Evolutionary conservation across 2,329 filamentous ascomycete species (phyloP).

Genomic region (Aureobasidium zeae): DNA sequence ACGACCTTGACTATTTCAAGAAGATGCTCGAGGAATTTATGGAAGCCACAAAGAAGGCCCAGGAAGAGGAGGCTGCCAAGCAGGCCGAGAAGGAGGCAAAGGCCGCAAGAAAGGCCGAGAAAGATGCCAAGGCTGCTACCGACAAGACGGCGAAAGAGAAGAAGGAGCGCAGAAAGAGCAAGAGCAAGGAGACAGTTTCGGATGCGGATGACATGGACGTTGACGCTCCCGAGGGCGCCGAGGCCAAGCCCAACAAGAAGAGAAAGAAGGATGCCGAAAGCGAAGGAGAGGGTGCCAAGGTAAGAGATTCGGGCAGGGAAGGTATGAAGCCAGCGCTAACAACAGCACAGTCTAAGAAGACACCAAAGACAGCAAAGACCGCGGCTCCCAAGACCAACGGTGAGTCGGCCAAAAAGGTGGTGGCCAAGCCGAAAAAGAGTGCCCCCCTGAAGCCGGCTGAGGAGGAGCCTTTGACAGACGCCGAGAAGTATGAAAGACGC

Average conservation of each 20-base stretch:
- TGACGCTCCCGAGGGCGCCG: conserved; percentile 53
- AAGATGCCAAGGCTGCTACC: conserved; percentile 28
- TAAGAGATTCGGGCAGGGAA: conserved; percentile 20
- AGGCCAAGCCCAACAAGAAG: conserved; percentile 60
- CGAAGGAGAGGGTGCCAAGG: conserved; percentile 62
- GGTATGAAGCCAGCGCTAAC: neutral
- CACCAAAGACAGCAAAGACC: conserved; percentile 40
- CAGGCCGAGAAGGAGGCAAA: conserved; percentile 33
- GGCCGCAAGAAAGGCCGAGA: conserved; percentile 35
- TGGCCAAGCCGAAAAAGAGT: conserved; percentile 22
- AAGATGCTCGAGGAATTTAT: conserved; percentile 56
- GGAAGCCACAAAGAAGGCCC: conserved; percentile 44
- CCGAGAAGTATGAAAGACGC: conserved; percentile 47
- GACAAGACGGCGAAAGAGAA: conserved; percentile 38
- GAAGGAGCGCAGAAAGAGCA: conserved; percentile 39
- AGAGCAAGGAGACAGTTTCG: conserved; percentile 22
- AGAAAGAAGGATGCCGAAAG: conserved; percentile 63
- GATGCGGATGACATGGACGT: conserved; percentile 28
- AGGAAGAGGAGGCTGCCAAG: conserved; percentile 34
- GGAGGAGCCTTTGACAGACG: conserved; percentile 44
- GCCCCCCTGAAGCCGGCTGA: conserved; percentile 50
- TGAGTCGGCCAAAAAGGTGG: conserved; percentile 29
- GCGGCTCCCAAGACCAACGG: conserved; percentile 36
- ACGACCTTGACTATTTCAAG: conserved; percentile 77
- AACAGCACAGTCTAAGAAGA: conserved; percentile 37